phyloP scores from a whole-genome alignment of 2,329 filamentous ascomycete genomes.

The Beauveria sp. region DNA sequence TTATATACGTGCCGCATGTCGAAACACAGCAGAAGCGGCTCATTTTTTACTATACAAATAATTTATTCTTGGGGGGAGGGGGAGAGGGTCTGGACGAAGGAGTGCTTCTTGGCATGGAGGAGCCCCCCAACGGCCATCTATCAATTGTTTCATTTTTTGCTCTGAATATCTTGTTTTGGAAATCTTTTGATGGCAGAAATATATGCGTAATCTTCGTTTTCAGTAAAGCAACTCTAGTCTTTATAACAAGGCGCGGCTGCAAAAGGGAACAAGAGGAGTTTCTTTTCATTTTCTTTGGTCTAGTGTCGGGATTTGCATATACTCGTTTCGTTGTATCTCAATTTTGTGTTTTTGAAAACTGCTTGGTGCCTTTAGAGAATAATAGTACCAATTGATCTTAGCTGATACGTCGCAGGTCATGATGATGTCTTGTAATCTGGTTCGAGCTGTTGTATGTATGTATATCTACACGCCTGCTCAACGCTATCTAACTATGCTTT shows the following conservation, averaged over 20 bases:
- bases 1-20: slow-evolving; percentile 9
- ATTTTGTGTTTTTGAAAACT: background rate
- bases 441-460: background rate
- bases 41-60: background rate
- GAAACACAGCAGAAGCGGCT: slow-evolving; percentile 7
- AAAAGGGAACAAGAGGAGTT: background rate
- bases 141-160: background rate
- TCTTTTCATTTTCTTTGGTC: background rate
- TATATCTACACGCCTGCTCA: background rate
- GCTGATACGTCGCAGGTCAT: background rate
- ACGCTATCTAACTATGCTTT: background rate
- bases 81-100: background rate
- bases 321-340: background rate
- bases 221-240: background rate
- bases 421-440: background rate
- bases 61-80: background rate
- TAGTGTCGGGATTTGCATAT: background rate
- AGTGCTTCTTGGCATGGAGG: background rate
- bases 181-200: background rate
- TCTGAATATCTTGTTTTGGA: background rate
- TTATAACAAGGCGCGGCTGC: background rate
- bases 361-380: background rate
- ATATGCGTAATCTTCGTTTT: background rate
- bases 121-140: background rate
- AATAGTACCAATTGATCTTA: background rate